Percentiles rank a stretch among this genome's conserved stretches.
These are phyloP conservation scores for Scheffersomyces segobiensis DNA, from an alignment of 1,139 yeast species.

Conservation along the genomic window DNA sequence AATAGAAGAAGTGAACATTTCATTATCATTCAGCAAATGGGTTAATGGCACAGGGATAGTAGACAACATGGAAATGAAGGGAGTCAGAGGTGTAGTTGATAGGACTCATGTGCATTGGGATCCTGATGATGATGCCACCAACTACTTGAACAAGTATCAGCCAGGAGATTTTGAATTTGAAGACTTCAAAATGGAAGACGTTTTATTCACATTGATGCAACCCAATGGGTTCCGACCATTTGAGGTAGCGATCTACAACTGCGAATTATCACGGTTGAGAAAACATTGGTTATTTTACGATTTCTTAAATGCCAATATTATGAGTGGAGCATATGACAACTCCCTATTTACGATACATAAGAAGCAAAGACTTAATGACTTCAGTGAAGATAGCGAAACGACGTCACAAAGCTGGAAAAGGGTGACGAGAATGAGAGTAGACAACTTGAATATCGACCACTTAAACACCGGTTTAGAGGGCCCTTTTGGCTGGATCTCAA, in stretches of 20 bases:
- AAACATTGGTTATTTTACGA: constrained; percentile 95
- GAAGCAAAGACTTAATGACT: constrained; percentile 58
- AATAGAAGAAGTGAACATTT: constrained; percentile 79
- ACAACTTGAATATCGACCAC: constrained; percentile 83
- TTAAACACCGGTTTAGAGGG: constrained; percentile 87
- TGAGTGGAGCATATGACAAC: constrained; percentile 91
- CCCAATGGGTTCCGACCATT: constrained; percentile 82
- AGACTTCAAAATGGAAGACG: constrained; percentile 78
- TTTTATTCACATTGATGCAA: constrained; percentile 75
- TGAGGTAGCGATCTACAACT: constrained; percentile 80
- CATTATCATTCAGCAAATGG: constrained; percentile 84
- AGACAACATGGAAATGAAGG: constrained; percentile 78
- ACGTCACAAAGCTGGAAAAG: constrained; percentile 49
- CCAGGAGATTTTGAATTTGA: constrained; percentile 96
- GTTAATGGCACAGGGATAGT: constrained; percentile 86
- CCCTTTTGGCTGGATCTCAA: constrained; percentile 95
- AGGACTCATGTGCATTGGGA: constrained; percentile 86
- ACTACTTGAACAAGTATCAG: constrained; percentile 67
- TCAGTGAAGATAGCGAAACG: constrained; percentile 12
- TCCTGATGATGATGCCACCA: constrained; percentile 78
- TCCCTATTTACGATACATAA: constrained; percentile 90
- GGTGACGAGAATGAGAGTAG: constrained; percentile 79
- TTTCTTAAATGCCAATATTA: constrained; percentile 75
- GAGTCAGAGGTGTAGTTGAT: constrained; percentile 89
- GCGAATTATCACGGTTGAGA: constrained; percentile 76